phyloP scores from a whole-genome alignment of 148 eudicot species.

The Rhododendron williamsianum region DNA sequence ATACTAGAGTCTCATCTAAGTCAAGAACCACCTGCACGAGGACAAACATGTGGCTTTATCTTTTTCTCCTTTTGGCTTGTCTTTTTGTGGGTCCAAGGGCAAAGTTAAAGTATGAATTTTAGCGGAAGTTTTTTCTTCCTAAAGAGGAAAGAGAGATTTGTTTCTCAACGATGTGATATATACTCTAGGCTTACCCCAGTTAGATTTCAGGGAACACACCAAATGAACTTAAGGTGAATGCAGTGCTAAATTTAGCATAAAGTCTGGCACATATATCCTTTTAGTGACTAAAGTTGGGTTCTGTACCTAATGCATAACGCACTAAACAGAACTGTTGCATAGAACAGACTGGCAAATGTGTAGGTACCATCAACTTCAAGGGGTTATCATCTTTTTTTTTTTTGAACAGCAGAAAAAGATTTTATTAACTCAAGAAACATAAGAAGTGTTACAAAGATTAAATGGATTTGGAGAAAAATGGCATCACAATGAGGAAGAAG shows the following conservation, averaged over 20 bases:
- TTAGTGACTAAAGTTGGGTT: not conserved
- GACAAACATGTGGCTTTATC: not conserved
- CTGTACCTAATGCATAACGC: not conserved
- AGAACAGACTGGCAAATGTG: not conserved
- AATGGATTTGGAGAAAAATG: no score
- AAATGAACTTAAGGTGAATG: not conserved
- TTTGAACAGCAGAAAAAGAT: no score
- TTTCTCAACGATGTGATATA: no score
- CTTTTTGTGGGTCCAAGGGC: not conserved
- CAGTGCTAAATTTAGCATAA: not conserved
- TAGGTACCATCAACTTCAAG: not conserved
- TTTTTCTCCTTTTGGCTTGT: not conserved
- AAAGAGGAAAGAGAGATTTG: not conserved
- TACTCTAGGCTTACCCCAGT: not conserved
- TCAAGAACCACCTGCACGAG: slow-evolving; percentile 54
- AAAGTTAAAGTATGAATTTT: not conserved
- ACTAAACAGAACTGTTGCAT: not conserved
- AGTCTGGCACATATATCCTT: not conserved
- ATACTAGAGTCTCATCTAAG: slow-evolving; percentile 56
- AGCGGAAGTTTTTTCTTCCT: not conserved
- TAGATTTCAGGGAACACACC: not conserved
- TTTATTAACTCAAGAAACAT: no score
- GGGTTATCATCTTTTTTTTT: not conserved
- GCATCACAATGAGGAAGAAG: no score
- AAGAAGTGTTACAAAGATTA: no score